Base-by-base conservation (phyloP, 176 grass and related monocot species). In the Bromus sterilis region DNA sequence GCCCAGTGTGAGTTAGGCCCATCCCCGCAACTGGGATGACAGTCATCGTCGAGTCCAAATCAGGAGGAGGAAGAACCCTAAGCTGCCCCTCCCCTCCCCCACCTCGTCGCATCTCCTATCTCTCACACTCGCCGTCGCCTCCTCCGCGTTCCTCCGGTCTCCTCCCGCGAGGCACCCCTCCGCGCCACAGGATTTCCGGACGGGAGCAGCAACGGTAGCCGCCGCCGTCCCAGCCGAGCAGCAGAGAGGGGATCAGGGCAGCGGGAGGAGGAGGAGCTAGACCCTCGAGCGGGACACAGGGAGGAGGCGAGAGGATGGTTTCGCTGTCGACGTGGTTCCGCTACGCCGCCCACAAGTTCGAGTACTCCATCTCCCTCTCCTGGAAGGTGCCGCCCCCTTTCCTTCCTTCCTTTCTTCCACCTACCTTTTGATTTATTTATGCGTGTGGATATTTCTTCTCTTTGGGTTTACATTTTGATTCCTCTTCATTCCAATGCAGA, bases 311-410 rank as follows among this genome's bases (percentile, higher is more conserved):
- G 13, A 83, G 41, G 51, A 99, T 99, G 96, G 96, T 75, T 75
- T 94, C 91, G 28, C 87, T 92, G 34, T 90, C 89, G 14, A 99
- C 93, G 12, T 99, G 91, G 96, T 79, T 91, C 34, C 96, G 96
- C 80, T 99, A 95, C 78, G 93, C 93, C 74, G 90, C 79, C 18
- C 88, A 86, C 82, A 99, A 93, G 85, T 86, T 95, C 73, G 93
- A 99, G 82, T 93, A 95, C 80, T 99, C 93, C 77, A 44, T 99
- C 60, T 78, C 76, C 82, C 84, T 93, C 56, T 81, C 89, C 6
- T 93, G 88, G 90, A 91, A 88, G 96, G 96, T 94, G 49, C 39
- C 30, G 3, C 29, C 43, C 26, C 8, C 73, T 40, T 31, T 11
- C 20, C 7, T 55, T 55, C 51, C 20, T 55, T 51, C 9, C 72